Evolutionary conservation across 805 yeast species (phyloP).

Genomic region (Candida vaughaniae): DNA sequence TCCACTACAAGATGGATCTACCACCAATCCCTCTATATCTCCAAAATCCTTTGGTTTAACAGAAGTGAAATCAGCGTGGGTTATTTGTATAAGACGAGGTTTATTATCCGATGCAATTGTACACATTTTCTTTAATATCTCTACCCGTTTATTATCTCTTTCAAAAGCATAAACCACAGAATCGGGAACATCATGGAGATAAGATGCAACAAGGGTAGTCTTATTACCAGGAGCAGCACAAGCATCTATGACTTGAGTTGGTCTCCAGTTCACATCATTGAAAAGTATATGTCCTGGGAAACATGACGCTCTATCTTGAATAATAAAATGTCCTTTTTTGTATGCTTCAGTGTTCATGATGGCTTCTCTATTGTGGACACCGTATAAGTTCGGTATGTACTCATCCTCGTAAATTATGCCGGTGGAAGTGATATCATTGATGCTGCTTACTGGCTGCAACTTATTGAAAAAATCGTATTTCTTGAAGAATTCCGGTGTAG

Average conservation of each 20-base stretch:
- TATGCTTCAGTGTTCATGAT: conserved; percentile 70
- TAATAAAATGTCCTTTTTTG: conserved; percentile 72
- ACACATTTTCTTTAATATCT: conserved; percentile 73
- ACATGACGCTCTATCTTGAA: conserved; percentile 96
- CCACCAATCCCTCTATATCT: conserved; percentile 75
- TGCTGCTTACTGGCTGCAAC: conserved; percentile 44
- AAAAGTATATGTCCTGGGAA: conserved; percentile 86
- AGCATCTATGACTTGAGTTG: conserved; percentile 76
- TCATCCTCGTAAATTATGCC: conserved; percentile 73
- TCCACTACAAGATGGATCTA: conserved; percentile 98
- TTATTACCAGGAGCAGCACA: conserved; percentile 99
- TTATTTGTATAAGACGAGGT: conserved; percentile 44
- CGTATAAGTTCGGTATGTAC: conserved; percentile 73
- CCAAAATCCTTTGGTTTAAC: conserved; percentile 57
- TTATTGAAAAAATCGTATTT: conserved; percentile 38
- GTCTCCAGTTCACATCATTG: conserved; percentile 46
- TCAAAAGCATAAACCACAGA: conserved; percentile 79
- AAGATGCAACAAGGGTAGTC: conserved; percentile 86
- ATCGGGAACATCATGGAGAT: conserved; percentile 29
- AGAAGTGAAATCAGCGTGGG: conserved; percentile 64
- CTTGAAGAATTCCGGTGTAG: conserved; percentile 35
- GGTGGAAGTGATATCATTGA: conserved; percentile 29
- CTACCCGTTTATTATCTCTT: conserved; percentile 71
- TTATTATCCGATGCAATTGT: conserved; percentile 53
- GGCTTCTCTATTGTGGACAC: conserved; percentile 74